phyloP scores from a whole-genome alignment of 2,329 filamentous ascomycete genomes.

The Capronia coronata region DNA sequence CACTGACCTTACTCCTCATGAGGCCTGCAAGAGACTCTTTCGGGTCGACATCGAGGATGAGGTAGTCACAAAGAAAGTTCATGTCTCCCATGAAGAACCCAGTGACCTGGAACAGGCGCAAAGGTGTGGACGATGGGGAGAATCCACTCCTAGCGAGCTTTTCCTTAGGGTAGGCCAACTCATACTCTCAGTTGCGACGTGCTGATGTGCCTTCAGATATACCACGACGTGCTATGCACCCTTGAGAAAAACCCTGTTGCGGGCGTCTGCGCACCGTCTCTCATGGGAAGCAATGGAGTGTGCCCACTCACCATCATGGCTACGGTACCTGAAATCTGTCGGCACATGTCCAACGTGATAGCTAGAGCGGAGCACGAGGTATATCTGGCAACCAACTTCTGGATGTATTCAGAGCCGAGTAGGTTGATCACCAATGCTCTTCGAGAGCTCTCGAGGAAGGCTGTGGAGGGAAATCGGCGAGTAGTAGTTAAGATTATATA shows the following conservation, averaged over 20 bases:
- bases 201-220: constrained; percentile 44
- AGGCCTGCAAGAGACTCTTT: constrained; percentile 54
- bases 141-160: constrained; percentile 56
- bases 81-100: constrained; percentile 25
- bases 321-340: constrained; percentile 61
- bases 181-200: neutral
- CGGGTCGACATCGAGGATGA: constrained; percentile 31
- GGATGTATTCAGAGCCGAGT: constrained; percentile 63
- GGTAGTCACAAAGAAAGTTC: constrained; percentile 13
- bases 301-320: constrained; percentile 65
- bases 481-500: constrained; percentile 69
- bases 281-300: constrained; percentile 57
- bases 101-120: constrained; percentile 50
- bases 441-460: constrained; percentile 60
- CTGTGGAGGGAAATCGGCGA: constrained; percentile 50
- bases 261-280: constrained; percentile 50
- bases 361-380: constrained; percentile 66
- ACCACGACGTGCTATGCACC: constrained; percentile 54
- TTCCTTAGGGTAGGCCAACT: constrained; percentile 52
- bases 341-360: constrained; percentile 71
- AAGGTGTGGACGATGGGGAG: constrained; percentile 62
- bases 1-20: constrained; percentile 47
- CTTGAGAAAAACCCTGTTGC: constrained; percentile 38
- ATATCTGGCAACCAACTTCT: constrained; percentile 68
- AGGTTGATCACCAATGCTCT: constrained; percentile 62